A percentile compares a stretch with the other conserved stretches of the same genome.
phyloP scores from a whole-genome alignment of 805 yeast genomes.

The Kodamaea sagamina region DNA sequence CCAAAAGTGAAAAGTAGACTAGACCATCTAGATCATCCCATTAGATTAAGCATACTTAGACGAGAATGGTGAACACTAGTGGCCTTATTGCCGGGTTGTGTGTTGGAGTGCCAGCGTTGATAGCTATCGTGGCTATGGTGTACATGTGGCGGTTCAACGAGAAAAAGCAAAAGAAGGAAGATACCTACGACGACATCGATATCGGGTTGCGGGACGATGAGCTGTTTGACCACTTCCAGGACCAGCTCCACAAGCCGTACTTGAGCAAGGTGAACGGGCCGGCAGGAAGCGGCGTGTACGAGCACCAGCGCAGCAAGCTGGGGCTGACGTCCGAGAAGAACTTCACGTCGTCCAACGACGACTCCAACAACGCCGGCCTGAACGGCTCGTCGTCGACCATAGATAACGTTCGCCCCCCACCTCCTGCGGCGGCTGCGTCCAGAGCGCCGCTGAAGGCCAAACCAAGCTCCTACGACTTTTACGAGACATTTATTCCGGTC shows the following conservation, averaged over 20 bases:
- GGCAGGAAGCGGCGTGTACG: neutral
- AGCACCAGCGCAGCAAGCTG: constrained; percentile 7
- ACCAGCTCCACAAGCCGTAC: constrained; percentile 35
- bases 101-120: constrained; percentile 41
- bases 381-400: constrained; percentile 11
- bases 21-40: too few relatives aligned
- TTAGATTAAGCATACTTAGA: neutral
- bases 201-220: constrained; percentile 39
- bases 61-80: constrained; percentile 12
- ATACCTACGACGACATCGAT: constrained; percentile 31
- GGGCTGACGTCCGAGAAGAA: constrained; percentile 1
- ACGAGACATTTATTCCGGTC: constrained; percentile 44
- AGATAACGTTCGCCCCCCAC: constrained; percentile 12
- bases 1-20: too few relatives aligned
- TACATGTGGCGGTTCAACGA: constrained; percentile 34
- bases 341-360: constrained; percentile 10
- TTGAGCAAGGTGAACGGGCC: constrained; percentile 9
- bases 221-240: constrained; percentile 37
- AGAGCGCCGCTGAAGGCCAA: constrained; percentile 5
- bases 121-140: constrained; percentile 24
- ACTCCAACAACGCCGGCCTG: constrained; percentile 14
- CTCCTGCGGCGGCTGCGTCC: constrained; percentile 9
- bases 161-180: constrained; percentile 35
- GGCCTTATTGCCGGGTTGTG: constrained; percentile 44
- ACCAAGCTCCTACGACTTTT: constrained; percentile 35